Base-by-base conservation (phyloP, 495 filamentous ascomycete genomes). In the Penicillium coprophilum region DNA sequence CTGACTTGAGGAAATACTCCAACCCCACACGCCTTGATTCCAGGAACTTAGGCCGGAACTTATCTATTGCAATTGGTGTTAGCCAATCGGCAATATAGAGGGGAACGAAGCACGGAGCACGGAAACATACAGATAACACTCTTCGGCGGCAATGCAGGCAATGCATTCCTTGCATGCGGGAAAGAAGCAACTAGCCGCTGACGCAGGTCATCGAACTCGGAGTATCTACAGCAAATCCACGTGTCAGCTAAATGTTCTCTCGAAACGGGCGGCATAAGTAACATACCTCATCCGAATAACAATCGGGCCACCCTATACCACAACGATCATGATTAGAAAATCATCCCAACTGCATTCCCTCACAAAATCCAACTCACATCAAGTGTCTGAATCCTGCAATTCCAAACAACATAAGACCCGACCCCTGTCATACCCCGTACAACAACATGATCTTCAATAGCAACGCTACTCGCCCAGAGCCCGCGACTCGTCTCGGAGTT, bases 371-470 rank as follows among this genome's bases (percentile, higher is more conserved):
- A 6, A 23, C 82, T 64, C 59, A 88, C 87, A 74, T 89, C 83
- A 30, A 90, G 74, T 3, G 87, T 90, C 62, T 86, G 80, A 34
- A 91, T 80, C 27, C 68, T 83, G 62, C 84, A 88, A 66, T 85
- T 86, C 87, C 87, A 91, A 17, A 88, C 85, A 23, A 90, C 85
- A 69, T 89, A 91, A 0, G 85, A 79, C 4, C 87, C 87, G 17
- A 88, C 76, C 10, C 83, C 83, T 6, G 80, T 83, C 62, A 80
- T 77, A 39, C 75, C 87, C 56, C 80, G 77, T 44, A 91, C 80
- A 56, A 90, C 74, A 32, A 80, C 77, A 72, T 88, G 80, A 63
- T 88, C 86, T 50, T 88, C 82, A 45, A 91, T 82, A 3, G 77
- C 68, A 20, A 87, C 86, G 55, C 79, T 82, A 46, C 75, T 77